phyloP scores from a whole-genome alignment of 768 basidiomycete genomes.

The Boletus pseudo-olivaceus region DNA sequence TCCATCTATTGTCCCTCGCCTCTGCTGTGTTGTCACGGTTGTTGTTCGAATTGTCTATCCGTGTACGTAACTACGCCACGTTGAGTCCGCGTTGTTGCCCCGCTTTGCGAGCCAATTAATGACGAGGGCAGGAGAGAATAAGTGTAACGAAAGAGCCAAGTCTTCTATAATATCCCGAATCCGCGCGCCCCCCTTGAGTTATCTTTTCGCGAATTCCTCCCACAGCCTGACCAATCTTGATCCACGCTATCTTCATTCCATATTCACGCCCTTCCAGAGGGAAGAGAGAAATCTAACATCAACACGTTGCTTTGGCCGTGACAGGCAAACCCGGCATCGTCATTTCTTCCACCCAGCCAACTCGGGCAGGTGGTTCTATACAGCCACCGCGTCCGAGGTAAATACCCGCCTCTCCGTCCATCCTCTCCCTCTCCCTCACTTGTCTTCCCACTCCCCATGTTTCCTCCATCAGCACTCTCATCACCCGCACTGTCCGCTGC shows the following conservation, averaged over 20 bases:
- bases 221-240: conserved; percentile 28
- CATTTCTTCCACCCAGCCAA: conserved; percentile 27
- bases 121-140: conserved; percentile 3
- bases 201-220: conserved; percentile 9
- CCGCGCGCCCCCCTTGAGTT: conserved; percentile 17
- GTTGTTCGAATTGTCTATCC: conserved; percentile 7
- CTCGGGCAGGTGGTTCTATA: conserved; percentile 30
- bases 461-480: conserved; percentile 28
- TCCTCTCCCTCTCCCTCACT: conserved; percentile 11
- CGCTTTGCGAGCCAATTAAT: neutral
- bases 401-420: conserved; percentile 23
- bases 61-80: conserved; percentile 31
- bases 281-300: conserved; percentile 19
- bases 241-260: conserved; percentile 29
- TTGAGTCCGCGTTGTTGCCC: conserved; percentile 18
- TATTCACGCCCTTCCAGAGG: conserved; percentile 26
- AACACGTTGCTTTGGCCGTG: conserved; percentile 35
- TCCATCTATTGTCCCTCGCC: conserved; percentile 10
- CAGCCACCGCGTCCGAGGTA: conserved; percentile 33
- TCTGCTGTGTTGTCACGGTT: neutral
- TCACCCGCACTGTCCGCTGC: conserved; percentile 32
- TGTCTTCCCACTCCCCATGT: conserved; percentile 21
- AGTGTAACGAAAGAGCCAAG: neutral
- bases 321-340: conserved; percentile 29
- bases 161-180: conserved; percentile 14